Percentiles rank a stretch among this genome's conserved stretches.
phyloP scores from a whole-genome alignment of 192 early-diverging fungal genomes.

The Phycomyces nitens region DNA sequence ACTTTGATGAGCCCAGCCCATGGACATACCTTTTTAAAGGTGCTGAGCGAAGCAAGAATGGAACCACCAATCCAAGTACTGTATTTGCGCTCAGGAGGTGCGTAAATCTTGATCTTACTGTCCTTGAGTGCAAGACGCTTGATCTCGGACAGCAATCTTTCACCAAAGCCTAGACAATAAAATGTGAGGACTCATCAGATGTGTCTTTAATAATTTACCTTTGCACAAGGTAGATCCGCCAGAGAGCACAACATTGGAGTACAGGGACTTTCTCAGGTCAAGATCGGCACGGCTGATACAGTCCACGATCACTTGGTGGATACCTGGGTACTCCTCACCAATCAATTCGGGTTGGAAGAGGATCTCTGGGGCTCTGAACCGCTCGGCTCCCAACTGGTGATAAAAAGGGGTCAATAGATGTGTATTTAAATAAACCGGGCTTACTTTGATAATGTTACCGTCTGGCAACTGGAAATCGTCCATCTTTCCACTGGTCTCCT shows the following conservation, averaged over 20 bases:
- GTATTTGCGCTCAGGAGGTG: conserved; percentile 97
- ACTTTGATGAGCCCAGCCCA: no score
- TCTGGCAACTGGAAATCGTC: conserved; percentile 82
- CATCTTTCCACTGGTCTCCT: conserved; percentile 73
- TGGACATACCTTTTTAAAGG: conserved; percentile 83
- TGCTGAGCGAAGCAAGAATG: conserved; percentile 91
- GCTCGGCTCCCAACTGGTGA: conserved; percentile 85
- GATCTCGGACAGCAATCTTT: conserved; percentile 86
- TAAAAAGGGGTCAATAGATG: no score
- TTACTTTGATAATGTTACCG: conserved; percentile 79
- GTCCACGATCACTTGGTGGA: conserved; percentile 92
- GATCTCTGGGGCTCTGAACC: conserved; percentile 94
- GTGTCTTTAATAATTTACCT: conserved; percentile 9
- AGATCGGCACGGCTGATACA: conserved; percentile 92
- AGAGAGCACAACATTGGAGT: conserved; percentile 89
- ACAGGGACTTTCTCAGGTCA: conserved; percentile 87
- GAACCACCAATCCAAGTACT: conserved; percentile 98
- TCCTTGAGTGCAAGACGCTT: conserved; percentile 89
- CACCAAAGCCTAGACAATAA: conserved; percentile 74
- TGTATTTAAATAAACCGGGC: no score
- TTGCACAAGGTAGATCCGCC: conserved; percentile 92
- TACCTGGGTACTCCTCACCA: conserved; percentile 87
- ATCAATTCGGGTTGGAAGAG: conserved; percentile 93
- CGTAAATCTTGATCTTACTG: conserved; percentile 96
- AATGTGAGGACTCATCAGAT: not conserved